These are phyloP conservation scores for Fomitopsis pinicola DNA, from an alignment of 1,284 basidiomycete genomes.

Conservation along the genomic window DNA sequence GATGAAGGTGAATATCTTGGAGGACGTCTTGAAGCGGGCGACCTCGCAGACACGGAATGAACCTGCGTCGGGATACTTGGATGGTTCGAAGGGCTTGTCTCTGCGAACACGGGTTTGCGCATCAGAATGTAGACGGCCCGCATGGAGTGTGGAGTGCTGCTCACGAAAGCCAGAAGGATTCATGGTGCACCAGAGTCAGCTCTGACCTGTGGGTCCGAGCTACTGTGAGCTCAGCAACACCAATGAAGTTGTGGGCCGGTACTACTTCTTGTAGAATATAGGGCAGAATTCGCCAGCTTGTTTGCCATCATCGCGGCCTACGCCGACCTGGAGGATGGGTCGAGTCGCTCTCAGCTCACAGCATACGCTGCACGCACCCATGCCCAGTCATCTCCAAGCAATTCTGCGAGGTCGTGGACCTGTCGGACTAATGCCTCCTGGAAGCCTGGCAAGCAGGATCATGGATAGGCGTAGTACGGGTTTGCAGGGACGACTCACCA, in stretches of 20 bases:
- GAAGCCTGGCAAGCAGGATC: constrained; percentile 37
- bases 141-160: constrained; percentile 4
- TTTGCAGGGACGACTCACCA: neutral
- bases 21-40: constrained; percentile 32
- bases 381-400: constrained; percentile 51
- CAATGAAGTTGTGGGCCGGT: neutral
- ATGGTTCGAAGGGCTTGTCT: constrained; percentile 45
- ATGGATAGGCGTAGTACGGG: neutral
- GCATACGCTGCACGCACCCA: constrained; percentile 35
- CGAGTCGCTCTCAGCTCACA: neutral
- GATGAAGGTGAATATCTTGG: constrained; percentile 35
- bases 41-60: constrained; percentile 48
- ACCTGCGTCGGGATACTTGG: constrained; percentile 51
- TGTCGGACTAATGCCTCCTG: constrained; percentile 61
- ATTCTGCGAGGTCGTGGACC: constrained; percentile 50
- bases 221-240: neutral
- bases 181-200: constrained; percentile 37
- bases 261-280: constrained; percentile 57
- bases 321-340: constrained; percentile 40
- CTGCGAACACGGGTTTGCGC: constrained; percentile 17
- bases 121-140: neutral
- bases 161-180: constrained; percentile 56
- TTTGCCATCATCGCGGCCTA: constrained; percentile 59
- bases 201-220: constrained; percentile 24
- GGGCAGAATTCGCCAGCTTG: constrained; percentile 58